Evolutionary conservation across 257 asterid genomes (phyloP).

Genomic region (Nicotiana tomentosiformis): DNA sequence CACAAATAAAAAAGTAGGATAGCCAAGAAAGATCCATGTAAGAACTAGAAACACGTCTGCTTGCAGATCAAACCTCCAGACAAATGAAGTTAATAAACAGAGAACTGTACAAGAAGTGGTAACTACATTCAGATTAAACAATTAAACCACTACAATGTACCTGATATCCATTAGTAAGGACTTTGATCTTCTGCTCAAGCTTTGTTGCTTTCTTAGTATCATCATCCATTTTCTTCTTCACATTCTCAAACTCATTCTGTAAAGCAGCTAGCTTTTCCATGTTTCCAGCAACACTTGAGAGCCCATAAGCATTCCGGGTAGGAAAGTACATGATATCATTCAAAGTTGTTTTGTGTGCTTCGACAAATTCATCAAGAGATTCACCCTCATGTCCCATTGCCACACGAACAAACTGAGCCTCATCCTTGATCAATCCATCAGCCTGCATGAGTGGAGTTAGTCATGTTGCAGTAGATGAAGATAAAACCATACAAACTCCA

Average conservation of each 20-base stretch:
- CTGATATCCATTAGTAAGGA: constrained; percentile 90
- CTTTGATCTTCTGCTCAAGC: constrained; percentile 80
- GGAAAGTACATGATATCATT: constrained; percentile 90
- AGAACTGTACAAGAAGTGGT: neutral
- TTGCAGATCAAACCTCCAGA: neutral
- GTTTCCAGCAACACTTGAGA: constrained; percentile 86
- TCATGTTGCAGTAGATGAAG: neutral
- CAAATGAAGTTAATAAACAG: neutral
- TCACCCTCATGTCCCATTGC: constrained; percentile 91
- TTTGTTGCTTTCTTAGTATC: constrained; percentile 83
- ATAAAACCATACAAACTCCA: neutral
- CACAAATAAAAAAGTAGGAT: neutral
- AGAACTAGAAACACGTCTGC: neutral
- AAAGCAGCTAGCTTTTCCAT: constrained; percentile 75
- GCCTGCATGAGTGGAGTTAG: constrained; percentile 45
- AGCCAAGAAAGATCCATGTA: neutral
- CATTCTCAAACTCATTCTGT: constrained; percentile 77
- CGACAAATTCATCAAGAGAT: constrained; percentile 67
- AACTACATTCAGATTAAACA: constrained; percentile 9
- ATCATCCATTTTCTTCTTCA: constrained; percentile 83
- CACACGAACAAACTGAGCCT: constrained; percentile 45
- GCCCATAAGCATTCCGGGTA: constrained; percentile 69
- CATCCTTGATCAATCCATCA: constrained; percentile 56
- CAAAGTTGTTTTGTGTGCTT: constrained; percentile 75
- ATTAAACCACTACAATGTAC: constrained; percentile 28